These are phyloP conservation scores for Ophiostoma piceae DNA, from an alignment of 2,329 filamentous ascomycete species.

Conservation along the genomic window DNA sequence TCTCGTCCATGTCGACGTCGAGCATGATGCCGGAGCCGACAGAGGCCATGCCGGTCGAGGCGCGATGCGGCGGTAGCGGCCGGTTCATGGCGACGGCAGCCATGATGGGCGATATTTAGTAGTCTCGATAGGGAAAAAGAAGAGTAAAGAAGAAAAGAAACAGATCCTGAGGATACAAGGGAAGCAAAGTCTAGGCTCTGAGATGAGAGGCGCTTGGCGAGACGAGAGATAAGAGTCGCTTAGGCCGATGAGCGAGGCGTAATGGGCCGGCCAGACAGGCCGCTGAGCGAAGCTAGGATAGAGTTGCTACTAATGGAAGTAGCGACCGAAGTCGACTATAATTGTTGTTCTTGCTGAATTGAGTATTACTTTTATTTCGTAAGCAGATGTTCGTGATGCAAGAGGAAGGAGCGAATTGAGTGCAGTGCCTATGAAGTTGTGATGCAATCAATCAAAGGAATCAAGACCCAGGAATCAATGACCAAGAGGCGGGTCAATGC, in stretches of 20 bases:
- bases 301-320: background rate
- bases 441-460: background rate
- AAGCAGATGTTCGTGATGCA: background rate
- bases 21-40: constrained; percentile 36
- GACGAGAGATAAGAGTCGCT: background rate
- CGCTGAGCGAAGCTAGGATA: background rate
- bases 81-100: constrained; percentile 50
- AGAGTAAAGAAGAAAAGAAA: background rate
- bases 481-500: background rate
- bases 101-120: constrained; percentile 36
- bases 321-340: background rate
- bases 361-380: background rate
- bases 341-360: background rate
- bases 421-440: background rate
- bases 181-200: background rate
- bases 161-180: background rate
- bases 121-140: background rate
- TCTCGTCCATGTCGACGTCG: constrained; percentile 34
- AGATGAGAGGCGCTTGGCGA: background rate
- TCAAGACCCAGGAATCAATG: background rate
- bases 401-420: background rate
- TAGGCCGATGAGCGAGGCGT: background rate
- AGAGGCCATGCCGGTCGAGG: constrained; percentile 33
- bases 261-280: background rate
- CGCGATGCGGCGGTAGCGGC: constrained; percentile 34